These are phyloP conservation scores for Colletotrichum sp. DNA, from an alignment of 2,329 filamentous ascomycete genomes.

Conservation along the genomic window DNA sequence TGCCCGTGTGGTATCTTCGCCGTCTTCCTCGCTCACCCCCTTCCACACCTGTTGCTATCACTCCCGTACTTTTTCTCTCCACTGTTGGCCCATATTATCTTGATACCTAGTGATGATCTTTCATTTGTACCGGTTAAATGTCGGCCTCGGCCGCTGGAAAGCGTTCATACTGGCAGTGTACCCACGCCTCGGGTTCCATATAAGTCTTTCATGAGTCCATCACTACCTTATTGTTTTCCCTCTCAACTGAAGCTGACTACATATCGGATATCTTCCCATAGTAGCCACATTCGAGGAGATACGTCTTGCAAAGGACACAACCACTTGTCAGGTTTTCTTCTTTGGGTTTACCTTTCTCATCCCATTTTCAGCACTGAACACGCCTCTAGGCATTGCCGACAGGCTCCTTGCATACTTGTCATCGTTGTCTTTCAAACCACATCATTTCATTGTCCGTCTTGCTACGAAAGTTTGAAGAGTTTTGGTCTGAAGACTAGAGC, in stretches of 20 bases:
- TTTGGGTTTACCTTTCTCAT: not conserved
- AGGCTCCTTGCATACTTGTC: not conserved
- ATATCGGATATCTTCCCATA: not conserved
- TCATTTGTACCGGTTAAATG: constrained; percentile 31
- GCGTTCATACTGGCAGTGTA: constrained; percentile 6
- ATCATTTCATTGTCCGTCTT: not conserved
- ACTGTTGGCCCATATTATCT: not conserved
- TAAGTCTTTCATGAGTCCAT: constrained; percentile 24
- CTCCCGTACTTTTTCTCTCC: not conserved
- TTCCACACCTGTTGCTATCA: not conserved
- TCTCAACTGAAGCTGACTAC: not conserved
- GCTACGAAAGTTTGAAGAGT: not conserved
- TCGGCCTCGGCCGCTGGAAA: constrained; percentile 27
- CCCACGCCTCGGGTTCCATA: constrained; percentile 11
- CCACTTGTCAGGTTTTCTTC: not conserved
- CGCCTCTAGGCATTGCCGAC: not conserved
- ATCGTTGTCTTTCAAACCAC: not conserved
- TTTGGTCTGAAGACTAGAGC: not conserved
- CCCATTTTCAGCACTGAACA: not conserved
- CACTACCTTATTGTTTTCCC: constrained; percentile 12
- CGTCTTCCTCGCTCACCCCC: not conserved
- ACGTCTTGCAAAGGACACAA: not conserved
- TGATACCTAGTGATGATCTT: constrained; percentile 1
- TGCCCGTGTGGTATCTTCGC: not conserved
- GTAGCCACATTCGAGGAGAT: not conserved